phyloP scores from a whole-genome alignment of 768 basidiomycete genomes.

The Suillus decipiens region DNA sequence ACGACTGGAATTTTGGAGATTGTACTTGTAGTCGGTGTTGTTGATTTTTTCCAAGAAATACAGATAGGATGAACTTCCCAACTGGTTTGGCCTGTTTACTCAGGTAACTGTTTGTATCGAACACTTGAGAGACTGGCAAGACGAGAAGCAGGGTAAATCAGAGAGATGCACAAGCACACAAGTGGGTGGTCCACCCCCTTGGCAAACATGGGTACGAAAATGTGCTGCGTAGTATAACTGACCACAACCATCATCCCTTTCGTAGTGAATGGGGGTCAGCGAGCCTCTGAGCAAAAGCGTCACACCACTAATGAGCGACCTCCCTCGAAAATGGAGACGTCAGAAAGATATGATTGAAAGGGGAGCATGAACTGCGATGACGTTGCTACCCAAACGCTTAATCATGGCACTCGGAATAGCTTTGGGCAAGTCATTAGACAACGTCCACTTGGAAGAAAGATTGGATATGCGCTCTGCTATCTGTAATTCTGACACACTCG shows the following conservation, averaged over 20 bases:
- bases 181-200: too few species aligned
- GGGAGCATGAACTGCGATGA: slow-evolving; percentile 92
- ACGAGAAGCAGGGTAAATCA: background rate
- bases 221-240: background rate
- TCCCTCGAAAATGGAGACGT: slow-evolving; percentile 50
- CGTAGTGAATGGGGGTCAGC: too few species aligned
- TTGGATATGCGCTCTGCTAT: slow-evolving; percentile 83
- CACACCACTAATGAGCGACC: slow-evolving; percentile 95
- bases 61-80: too few species aligned
- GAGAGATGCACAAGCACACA: background rate
- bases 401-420: slow-evolving; percentile 89
- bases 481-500: slow-evolving; percentile 84
- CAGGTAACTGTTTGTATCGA: too few species aligned
- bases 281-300: slow-evolving; percentile 66
- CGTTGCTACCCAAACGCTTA: slow-evolving; percentile 89
- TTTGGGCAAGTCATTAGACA: slow-evolving; percentile 32
- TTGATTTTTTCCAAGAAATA: too few species aligned
- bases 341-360: too few species aligned
- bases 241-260: background rate
- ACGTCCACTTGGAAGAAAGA: background rate
- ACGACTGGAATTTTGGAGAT: background rate
- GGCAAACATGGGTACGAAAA: too few species aligned
- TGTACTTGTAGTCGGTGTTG: background rate
- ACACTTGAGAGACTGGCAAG: background rate
- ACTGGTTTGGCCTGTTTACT: too few species aligned